phyloP scores from a whole-genome alignment of 768 basidiomycete species.

The Termitomyces heimii region DNA sequence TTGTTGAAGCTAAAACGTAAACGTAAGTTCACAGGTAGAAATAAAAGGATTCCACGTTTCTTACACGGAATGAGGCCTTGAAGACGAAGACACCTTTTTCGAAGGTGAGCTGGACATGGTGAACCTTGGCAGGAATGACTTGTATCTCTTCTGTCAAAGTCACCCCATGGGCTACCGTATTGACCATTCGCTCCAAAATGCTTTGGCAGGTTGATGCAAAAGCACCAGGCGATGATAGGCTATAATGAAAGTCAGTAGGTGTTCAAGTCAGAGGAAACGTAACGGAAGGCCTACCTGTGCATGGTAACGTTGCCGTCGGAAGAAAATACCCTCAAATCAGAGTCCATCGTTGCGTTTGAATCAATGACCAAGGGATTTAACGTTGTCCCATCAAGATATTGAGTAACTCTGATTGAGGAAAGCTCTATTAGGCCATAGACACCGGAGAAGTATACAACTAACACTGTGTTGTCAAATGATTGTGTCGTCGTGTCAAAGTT shows the following conservation, averaged over 20 bases:
- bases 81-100: conserved; percentile 31
- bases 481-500: conserved; percentile 34
- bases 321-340: conserved; percentile 34
- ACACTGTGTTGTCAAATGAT: conserved; percentile 38
- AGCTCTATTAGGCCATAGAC: background rate
- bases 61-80: conserved; percentile 34
- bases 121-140: conserved; percentile 35
- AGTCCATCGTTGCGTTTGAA: conserved; percentile 27
- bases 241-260: conserved; percentile 3
- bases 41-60: conserved; percentile 6
- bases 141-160: conserved; percentile 39
- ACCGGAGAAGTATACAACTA: conserved; percentile 5
- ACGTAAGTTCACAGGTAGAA: background rate
- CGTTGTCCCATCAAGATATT: conserved; percentile 34
- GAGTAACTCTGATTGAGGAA: conserved; percentile 23
- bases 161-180: conserved; percentile 40
- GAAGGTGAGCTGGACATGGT: conserved; percentile 29
- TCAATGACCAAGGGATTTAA: conserved; percentile 30
- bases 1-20: conserved; percentile 26
- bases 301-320: conserved; percentile 35
- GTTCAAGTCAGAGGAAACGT: background rate
- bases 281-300: conserved; percentile 21
- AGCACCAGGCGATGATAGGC: conserved; percentile 24
- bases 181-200: conserved; percentile 39
- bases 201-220: conserved; percentile 33